Evolutionary conservation across 1,284 basidiomycete genomes (phyloP), one percentile per base, ranked within the genome.

Genomic region (Apiotrichum siamense): DNA sequence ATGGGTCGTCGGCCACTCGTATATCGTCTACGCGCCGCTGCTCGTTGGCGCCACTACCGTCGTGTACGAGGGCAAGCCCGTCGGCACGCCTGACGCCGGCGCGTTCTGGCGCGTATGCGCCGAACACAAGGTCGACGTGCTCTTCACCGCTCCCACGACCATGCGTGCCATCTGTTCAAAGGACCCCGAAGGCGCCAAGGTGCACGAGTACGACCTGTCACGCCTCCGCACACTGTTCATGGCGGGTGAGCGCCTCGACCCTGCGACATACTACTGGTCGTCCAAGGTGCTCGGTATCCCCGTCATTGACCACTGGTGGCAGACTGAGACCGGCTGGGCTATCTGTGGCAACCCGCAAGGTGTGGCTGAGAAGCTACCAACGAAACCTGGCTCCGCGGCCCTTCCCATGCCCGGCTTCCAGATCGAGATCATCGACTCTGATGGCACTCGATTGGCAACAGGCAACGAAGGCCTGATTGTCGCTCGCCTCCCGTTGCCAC

Each of bases 1-100:
- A 59, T 97, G 92, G 92, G 93, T 96, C 75, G 96, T 92, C 7
- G 92, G 92, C 23, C 92, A 96, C 77, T 87, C 87, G 12, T 92
- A 94, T 77, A 94, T 96, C 70, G 80, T 96, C 58, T 94, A 94
- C 71, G 92, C 92, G 12, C 92, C 92, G 3, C 55, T 96, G 48
- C 78, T 82, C 54, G 64, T 54, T 68, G 91, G 91, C 55, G 85
- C 89, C 29, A 81, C 88, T 7, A 93, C 92, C 13, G 86, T 84
- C 59, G 84, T 96, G 50, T 96, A 96, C 75, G 92, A 96, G 76
- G 88, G 86, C 42, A 97, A 92, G 11, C 92, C 92, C 31, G 83
- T 94, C 57, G 94, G 96, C 78, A 44, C 67, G 17, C 92, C 92
- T 13, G 87, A 87, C 2, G 87, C 92, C 3, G 85, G 88, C 23